These are phyloP conservation scores for Aspergillus tubingensis DNA, from an alignment of 2,329 filamentous ascomycete genomes.

Conservation along the genomic window DNA sequence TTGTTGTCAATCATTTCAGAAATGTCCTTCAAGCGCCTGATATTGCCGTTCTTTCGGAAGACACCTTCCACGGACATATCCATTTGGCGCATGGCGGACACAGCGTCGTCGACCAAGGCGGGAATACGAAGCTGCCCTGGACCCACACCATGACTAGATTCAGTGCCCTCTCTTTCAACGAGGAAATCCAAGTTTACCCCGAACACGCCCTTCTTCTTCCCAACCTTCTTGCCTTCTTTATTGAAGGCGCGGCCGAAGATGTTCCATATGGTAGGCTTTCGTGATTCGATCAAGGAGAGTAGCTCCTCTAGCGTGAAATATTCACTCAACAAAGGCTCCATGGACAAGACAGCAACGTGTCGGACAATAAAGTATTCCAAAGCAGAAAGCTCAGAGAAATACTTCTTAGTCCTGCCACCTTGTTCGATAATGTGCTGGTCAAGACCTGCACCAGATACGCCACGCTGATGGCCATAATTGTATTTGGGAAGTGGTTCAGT, in stretches of 20 bases:
- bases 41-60: conserved; percentile 98
- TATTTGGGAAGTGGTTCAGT: conserved; percentile 65
- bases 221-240: conserved; percentile 68
- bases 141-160: conserved; percentile 96
- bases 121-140: conserved; percentile 88
- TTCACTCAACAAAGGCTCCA: conserved; percentile 86
- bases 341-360: conserved; percentile 89
- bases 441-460: conserved; percentile 59
- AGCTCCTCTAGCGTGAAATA: conserved; percentile 94
- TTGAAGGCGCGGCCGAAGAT: conserved; percentile 97
- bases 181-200: conserved; percentile 85
- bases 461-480: conserved; percentile 68
- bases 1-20: conserved; percentile 84
- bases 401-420: conserved; percentile 68
- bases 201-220: conserved; percentile 93
- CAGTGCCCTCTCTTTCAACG: conserved; percentile 89
- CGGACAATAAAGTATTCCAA: conserved; percentile 97
- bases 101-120: conserved; percentile 90
- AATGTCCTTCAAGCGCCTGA: conserved; percentile 85
- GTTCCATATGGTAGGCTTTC: conserved; percentile 95
- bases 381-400: conserved; percentile 93
- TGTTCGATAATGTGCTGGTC: conserved; percentile 53
- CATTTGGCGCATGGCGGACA: conserved; percentile 96
- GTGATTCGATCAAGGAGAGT: conserved; percentile 86
- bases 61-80: conserved; percentile 98